A percentile compares a stretch with the other conserved stretches of the same genome.
Conservation (phyloP, 768 basidiomycete species). For the Naganishia vishniacii region DNA sequence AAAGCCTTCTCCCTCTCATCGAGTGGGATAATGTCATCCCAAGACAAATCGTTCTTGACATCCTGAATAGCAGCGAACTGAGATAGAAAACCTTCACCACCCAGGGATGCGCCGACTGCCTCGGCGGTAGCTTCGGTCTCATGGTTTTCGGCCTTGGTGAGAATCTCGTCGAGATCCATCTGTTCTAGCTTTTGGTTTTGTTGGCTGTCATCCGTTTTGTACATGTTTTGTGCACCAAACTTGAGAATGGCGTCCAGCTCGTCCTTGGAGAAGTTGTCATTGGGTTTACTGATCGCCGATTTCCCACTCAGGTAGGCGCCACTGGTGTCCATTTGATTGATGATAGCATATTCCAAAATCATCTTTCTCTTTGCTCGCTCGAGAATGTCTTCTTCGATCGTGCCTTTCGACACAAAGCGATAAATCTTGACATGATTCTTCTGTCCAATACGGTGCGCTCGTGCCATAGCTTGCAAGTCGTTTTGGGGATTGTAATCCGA, state of each 20-base stretch:
- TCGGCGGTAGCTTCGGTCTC: slow-evolving; percentile 79
- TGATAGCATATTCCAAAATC: slow-evolving; percentile 98
- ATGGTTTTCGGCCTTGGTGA: slow-evolving; percentile 93
- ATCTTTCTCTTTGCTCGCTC: slow-evolving; percentile 99
- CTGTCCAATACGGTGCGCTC: slow-evolving; percentile 97
- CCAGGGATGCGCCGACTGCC: slow-evolving; percentile 86
- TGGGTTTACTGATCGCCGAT: slow-evolving; percentile 50
- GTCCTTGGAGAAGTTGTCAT: slow-evolving; percentile 61
- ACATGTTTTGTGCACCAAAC: slow-evolving; percentile 99
- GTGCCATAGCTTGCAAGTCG: slow-evolving; percentile 97
- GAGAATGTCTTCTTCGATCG: slow-evolving; percentile 97
- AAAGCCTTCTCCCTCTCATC: slow-evolving; percentile 74
- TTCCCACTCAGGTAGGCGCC: slow-evolving; percentile 90
- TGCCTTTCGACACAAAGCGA: slow-evolving; percentile 96
- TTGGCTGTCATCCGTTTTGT: slow-evolving; percentile 90
- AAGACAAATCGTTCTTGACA: slow-evolving; percentile 86
- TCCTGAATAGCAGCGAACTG: slow-evolving; percentile 94
- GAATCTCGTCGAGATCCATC: slow-evolving; percentile 97
- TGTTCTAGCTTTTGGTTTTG: slow-evolving; percentile 95
- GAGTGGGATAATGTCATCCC: slow-evolving; percentile 97
- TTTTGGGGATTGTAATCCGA: slow-evolving; percentile 99
- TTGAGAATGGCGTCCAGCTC: slow-evolving; percentile 96
- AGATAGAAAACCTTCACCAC: slow-evolving; percentile 92
- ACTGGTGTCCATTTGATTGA: slow-evolving; percentile 99
- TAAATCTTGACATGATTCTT: slow-evolving; percentile 98